Evolutionary conservation across 108 stramenopile genomes (phyloP).

Genomic region (Cyclotella atomus): DNA sequence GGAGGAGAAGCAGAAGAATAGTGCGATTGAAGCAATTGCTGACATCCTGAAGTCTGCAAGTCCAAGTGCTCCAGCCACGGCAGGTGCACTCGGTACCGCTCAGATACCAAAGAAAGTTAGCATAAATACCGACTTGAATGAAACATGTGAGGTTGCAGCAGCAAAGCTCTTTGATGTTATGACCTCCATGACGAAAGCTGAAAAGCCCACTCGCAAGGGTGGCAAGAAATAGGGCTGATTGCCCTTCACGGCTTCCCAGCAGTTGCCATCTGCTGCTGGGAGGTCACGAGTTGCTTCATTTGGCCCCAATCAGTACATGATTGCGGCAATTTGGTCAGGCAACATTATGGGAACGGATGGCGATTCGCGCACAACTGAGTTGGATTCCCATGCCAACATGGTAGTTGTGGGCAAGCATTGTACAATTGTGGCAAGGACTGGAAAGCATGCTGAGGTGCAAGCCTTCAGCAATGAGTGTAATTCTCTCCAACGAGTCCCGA

Average conservation of each 20-base stretch:
- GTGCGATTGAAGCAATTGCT: background rate
- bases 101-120: background rate
- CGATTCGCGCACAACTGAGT: background rate
- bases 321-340: background rate
- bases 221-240: background rate
- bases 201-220: too few species aligned
- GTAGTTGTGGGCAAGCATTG: background rate
- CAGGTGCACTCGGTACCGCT: background rate
- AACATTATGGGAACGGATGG: background rate
- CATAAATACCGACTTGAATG: background rate
- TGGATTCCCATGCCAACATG: constrained; percentile 11
- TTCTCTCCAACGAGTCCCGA: background rate
- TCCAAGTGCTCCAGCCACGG: background rate
- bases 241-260: background rate
- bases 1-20: background rate
- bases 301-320: background rate
- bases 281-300: background rate
- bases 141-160: background rate
- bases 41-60: background rate
- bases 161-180: background rate
- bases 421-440: background rate
- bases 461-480: background rate
- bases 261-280: background rate
- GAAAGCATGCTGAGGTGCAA: background rate
- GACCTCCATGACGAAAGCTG: background rate